A percentile compares a stretch with the other conserved stretches of the same genome.
These are phyloP conservation scores for Metarhizium sp. DNA, from an alignment of 2,329 filamentous ascomycete genomes.

Conservation along the genomic window DNA sequence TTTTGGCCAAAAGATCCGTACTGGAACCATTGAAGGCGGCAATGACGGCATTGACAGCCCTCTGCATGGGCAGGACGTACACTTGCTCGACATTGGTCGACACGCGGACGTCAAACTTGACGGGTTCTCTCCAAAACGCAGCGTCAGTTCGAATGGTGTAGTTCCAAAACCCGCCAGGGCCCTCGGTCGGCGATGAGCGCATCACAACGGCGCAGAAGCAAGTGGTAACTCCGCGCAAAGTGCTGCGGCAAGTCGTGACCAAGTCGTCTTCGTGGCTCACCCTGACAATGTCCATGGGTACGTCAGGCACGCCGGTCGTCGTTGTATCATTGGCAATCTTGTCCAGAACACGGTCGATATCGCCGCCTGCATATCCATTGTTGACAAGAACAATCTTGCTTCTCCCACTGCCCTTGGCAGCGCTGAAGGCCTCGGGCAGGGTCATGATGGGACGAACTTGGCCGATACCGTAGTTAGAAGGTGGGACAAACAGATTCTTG, in stretches of 20 bases:
- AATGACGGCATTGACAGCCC: conserved; percentile 68
- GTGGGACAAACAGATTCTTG: conserved; percentile 74
- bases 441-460: conserved; percentile 49
- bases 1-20: conserved; percentile 25
- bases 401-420: conserved; percentile 45
- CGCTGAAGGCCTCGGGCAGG: conserved; percentile 52
- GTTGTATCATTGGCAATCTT: conserved; percentile 48
- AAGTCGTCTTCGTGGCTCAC: conserved; percentile 49
- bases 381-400: conserved; percentile 72
- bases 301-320: conserved; percentile 37
- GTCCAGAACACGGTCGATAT: conserved; percentile 64
- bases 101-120: conserved; percentile 53
- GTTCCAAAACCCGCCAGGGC: conserved; percentile 62
- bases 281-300: conserved; percentile 43
- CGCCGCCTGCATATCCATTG: conserved; percentile 57
- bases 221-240: conserved; percentile 54
- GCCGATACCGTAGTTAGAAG: conserved; percentile 66
- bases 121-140: conserved; percentile 45
- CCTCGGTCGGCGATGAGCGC: conserved; percentile 64
- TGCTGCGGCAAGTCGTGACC: conserved; percentile 51
- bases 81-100: conserved; percentile 65
- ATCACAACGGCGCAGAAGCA: conserved; percentile 72
- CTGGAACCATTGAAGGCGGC: conserved; percentile 38
- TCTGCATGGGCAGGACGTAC: conserved; percentile 71
- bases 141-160: conserved; percentile 77